Evolutionary conservation across 371 early-diverging fungal species (phyloP).

Genomic region (Rhizopus delemar): DNA sequence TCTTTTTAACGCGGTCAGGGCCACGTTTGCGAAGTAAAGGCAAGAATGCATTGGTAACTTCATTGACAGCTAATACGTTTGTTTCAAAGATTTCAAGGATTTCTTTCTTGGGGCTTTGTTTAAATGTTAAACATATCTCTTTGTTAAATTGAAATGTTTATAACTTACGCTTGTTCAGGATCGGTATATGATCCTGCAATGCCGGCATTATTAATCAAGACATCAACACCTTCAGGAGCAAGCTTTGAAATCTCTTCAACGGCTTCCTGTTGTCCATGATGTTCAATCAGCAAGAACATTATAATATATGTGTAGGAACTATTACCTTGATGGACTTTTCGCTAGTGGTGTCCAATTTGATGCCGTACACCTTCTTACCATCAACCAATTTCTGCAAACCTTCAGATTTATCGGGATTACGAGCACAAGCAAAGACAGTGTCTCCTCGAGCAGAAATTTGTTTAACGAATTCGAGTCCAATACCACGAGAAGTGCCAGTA

Average conservation of each 20-base stretch:
- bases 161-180: neutral
- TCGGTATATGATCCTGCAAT: constrained; percentile 9
- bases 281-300: too few relatives aligned
- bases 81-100: constrained; percentile 11
- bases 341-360: constrained; percentile 20
- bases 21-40: constrained; percentile 29
- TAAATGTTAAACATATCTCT: too few relatives aligned
- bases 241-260: constrained; percentile 16
- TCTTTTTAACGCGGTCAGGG: constrained; percentile 17
- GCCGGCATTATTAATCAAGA: constrained; percentile 42
- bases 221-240: constrained; percentile 32
- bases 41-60: constrained; percentile 21
- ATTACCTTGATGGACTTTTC: constrained; percentile 24
- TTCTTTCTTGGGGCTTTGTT: too few relatives aligned
- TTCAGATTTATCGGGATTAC: constrained; percentile 19
- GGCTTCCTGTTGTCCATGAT: constrained; percentile 10
- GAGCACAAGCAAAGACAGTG: constrained; percentile 26
- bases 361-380: constrained; percentile 15
- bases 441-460: constrained; percentile 21
- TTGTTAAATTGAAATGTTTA: neutral
- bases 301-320: too few relatives aligned
- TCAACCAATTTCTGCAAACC: constrained; percentile 22
- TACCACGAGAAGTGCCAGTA: constrained; percentile 31
- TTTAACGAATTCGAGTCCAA: constrained; percentile 32
- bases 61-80: constrained; percentile 17